Base-by-base conservation (phyloP, 768 basidiomycete species). In the Galerina sulciceps region DNA sequence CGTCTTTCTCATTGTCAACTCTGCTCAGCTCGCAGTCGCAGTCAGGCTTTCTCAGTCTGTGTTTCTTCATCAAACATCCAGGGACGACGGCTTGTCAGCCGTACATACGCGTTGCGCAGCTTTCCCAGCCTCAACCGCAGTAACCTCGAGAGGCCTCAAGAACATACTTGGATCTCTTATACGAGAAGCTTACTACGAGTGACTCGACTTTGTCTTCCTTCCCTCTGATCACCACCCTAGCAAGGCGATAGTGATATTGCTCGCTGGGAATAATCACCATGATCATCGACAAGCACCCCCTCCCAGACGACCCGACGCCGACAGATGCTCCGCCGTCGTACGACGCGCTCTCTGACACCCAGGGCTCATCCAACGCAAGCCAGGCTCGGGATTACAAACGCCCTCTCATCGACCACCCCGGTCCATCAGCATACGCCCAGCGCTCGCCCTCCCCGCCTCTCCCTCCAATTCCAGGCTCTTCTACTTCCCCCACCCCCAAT, bases 311-410 rank as follows among this genome's bases (percentile, higher is more conserved):
- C 44, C 70, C 71, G 11, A 74, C 73, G 2, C 76, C 77, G 0
- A 15, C 57, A 4, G 77, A 79, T 42, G 72, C 76, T 31, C 79
- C 79, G 3, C 78, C 78, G 20, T 75, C 78, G 0, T 80, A 79
- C 51, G 78, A 79, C 14, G 60, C 69, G 18, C 44, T 71, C 17
- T 44, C 31, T 22, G 52, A 44, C 18, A 45, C n/a, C n/a, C n/a
- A n/a, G n/a, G n/a, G n/a, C n/a, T n/a, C 42, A n/a, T 23, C 50
- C 13, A 51, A 37, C 34, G 34, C 55, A 2, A 47, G 49, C 46
- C 51, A 49, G 10, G 52, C n/a, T 6, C 48, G 60, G 31, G 60
- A 20, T 31, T 38, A 56, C 23, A 63, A 60, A 38, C 58, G 66
- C 42, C 15, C 41, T 36, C 34, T 40, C 10, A 34, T 31, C n/a